phyloP scores from a whole-genome alignment of 192 early-diverging fungal genomes.

The Chytriomyces sp. region DNA sequence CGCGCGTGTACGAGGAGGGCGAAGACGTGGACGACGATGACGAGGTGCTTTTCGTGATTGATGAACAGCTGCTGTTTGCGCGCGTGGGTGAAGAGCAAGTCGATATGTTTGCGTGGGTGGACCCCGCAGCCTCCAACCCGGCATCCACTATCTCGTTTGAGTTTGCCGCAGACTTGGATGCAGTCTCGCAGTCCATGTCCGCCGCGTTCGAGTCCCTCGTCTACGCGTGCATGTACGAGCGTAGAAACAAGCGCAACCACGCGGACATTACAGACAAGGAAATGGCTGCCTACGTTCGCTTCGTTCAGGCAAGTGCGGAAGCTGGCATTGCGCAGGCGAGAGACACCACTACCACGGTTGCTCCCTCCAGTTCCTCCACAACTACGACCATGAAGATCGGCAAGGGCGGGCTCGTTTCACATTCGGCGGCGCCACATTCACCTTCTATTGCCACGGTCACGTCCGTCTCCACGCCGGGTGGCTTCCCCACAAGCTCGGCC shows the following conservation, averaged over 20 bases:
- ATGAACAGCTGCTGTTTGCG: conserved; percentile 51
- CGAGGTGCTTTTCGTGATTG: conserved; percentile 70
- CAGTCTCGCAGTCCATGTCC: background rate
- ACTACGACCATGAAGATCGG: background rate
- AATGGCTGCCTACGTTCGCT: conserved; percentile 48
- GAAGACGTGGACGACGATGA: conserved; percentile 67
- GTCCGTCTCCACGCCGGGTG: conserved; percentile 4
- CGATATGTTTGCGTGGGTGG: conserved; percentile 45
- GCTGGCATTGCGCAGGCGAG: conserved; percentile 11
- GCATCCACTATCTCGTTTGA: background rate
- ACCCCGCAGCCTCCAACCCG: conserved; percentile 54
- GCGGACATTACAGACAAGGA: conserved; percentile 56
- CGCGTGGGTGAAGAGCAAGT: background rate
- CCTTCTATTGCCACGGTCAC: background rate
- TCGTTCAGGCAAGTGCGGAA: conserved; percentile 24
- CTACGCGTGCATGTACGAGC: conserved; percentile 72
- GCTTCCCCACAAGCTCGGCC: background rate
- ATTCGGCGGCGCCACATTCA: background rate
- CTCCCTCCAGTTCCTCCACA: conserved; percentile 7
- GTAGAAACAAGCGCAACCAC: conserved; percentile 45
- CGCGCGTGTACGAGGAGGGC: conserved; percentile 75
- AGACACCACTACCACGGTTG: background rate
- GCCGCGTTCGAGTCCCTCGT: conserved; percentile 26
- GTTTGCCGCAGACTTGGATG: background rate
- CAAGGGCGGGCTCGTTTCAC: background rate